A percentile compares a stretch with the other conserved stretches of the same genome.
Conservation (phyloP, 2,329 filamentous ascomycete genomes). For the Sclerotinia subarctica region DNA sequence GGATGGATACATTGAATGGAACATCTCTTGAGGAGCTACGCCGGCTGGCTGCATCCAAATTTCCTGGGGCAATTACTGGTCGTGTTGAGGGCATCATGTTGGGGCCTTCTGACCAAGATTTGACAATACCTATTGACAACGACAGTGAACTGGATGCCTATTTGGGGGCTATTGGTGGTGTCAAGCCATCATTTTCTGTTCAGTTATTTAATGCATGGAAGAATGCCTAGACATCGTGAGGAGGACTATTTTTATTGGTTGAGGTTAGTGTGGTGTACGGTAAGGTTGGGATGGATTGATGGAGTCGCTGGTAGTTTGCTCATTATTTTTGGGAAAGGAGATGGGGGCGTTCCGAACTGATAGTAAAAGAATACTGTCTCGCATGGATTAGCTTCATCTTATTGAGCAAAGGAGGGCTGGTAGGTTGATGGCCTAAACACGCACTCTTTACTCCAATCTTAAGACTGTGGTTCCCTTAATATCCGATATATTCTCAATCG, state of each 20-base stretch:
- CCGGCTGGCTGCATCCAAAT: conserved; percentile 58
- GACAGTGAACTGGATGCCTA: conserved; percentile 73
- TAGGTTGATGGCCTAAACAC: background rate
- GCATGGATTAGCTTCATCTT: background rate
- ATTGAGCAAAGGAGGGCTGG: no score
- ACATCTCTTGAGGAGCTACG: conserved; percentile 60
- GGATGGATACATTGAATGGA: conserved; percentile 60
- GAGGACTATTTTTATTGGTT: background rate
- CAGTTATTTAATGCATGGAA: conserved; percentile 38
- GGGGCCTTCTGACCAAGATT: conserved; percentile 52
- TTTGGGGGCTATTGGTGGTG: conserved; percentile 51
- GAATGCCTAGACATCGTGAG: conserved; percentile 24
- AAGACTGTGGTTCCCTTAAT: background rate
- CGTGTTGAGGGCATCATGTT: conserved; percentile 65
- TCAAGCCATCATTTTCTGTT: conserved; percentile 38
- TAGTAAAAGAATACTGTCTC: background rate
- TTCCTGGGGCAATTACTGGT: conserved; percentile 56
- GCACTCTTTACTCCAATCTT: background rate
- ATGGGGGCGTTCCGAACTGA: background rate
- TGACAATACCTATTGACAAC: conserved; percentile 62
- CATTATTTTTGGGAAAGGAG: background rate
- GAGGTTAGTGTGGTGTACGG: background rate
- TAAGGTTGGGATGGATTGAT: background rate
- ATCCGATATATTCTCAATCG: background rate
- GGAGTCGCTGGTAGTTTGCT: background rate